Evolutionary conservation across 2,329 filamentous ascomycete genomes (phyloP).

Genomic region (Aureobasidium sp.): DNA sequence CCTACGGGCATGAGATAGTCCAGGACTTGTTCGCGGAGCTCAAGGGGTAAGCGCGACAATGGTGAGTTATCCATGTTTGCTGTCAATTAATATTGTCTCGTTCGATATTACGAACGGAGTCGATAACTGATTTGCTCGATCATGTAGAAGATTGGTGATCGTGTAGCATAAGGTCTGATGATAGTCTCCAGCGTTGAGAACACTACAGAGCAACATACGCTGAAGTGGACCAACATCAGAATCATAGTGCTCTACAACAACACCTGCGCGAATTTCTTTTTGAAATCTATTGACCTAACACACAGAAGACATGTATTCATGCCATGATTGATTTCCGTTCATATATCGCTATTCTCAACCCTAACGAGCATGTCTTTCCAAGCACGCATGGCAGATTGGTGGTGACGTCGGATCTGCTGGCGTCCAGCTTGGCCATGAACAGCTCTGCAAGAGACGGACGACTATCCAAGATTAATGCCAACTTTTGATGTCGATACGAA

Average conservation of each 20-base stretch:
- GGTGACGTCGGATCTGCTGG: conserved; percentile 5
- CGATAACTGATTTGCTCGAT: background rate
- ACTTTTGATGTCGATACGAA: background rate
- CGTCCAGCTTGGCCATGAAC: background rate
- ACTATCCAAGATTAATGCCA: background rate
- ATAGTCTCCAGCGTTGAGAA: background rate
- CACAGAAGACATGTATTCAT: too few species aligned
- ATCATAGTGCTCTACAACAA: background rate
- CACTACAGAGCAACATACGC: background rate
- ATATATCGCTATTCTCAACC: too few species aligned
- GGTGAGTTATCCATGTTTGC: background rate
- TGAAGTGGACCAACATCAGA: background rate
- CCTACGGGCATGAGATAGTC: background rate
- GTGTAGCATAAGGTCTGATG: background rate
- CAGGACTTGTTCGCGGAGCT: background rate
- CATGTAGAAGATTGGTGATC: background rate
- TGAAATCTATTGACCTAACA: too few species aligned
- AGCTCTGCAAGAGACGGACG: background rate
- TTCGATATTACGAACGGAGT: background rate
- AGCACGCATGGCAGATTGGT: background rate
- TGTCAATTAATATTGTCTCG: background rate
- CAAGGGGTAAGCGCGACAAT: background rate
- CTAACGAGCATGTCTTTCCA: background rate
- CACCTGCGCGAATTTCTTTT: too few species aligned
- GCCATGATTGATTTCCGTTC: background rate